Conservation (phyloP, 768 basidiomycete genomes). For the Boletus fagicola region DNA sequence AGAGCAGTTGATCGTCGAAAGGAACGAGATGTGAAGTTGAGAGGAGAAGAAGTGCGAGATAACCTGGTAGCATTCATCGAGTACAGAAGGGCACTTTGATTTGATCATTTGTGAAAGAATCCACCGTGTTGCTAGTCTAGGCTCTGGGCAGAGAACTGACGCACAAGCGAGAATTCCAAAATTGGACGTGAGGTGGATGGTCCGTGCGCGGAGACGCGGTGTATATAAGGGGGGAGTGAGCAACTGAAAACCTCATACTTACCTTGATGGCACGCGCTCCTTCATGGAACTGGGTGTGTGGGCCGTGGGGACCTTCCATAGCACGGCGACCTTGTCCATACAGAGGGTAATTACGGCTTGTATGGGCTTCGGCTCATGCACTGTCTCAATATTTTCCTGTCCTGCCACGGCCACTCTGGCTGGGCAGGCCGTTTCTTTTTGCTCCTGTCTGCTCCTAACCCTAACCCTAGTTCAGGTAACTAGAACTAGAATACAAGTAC, state of each 20-base stretch:
- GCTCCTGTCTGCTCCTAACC: conserved; percentile 38
- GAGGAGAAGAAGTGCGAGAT: conserved; percentile 75
- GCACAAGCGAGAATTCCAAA: not conserved
- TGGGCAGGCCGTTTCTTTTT: conserved; percentile 44
- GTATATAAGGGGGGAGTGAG: conserved; percentile 31
- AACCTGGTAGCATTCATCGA: conserved; percentile 74
- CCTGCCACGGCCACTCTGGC: conserved; percentile 57
- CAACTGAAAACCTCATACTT: conserved; percentile 45
- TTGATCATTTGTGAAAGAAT: conserved; percentile 9
- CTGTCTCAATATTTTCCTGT: conserved; percentile 80
- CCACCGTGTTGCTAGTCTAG: too few relatives aligned
- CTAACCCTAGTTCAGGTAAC: conserved; percentile 38
- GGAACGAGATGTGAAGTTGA: conserved; percentile 57
- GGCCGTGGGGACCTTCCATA: conserved; percentile 57
- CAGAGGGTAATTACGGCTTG: conserved; percentile 57
- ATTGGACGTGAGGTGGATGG: conserved; percentile 11
- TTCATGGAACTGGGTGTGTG: conserved; percentile 54
- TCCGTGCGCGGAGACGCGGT: conserved; percentile 24
- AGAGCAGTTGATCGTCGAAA: conserved; percentile 65
- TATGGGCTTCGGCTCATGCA: conserved; percentile 75
- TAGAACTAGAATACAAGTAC: too few relatives aligned
- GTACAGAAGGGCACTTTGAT: conserved; percentile 59
- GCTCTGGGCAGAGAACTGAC: too few relatives aligned
- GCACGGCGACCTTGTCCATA: conserved; percentile 71
- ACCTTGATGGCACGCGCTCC: conserved; percentile 60